Base-by-base conservation (phyloP, 805 yeast species). In the Candida ficus region DNA sequence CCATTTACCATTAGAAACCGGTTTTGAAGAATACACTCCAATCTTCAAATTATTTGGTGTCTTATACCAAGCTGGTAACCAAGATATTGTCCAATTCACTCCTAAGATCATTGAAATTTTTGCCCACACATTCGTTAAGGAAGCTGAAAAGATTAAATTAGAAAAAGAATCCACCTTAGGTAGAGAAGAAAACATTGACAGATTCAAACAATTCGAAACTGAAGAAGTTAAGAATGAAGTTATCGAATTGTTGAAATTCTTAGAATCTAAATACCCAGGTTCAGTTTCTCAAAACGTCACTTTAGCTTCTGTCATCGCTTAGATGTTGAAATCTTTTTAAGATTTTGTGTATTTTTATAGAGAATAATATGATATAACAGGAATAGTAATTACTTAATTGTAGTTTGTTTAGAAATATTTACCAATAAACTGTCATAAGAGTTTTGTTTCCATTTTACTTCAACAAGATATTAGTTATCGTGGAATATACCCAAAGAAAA, bases 11-110 rank as follows among this genome's bases (percentile, higher is more conserved):
- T 75, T 93, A 58, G 76, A 80, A 58, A 79, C 89, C 39, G 97
- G 90, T 3, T 83, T 75, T 48, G 98, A 91, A 68, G 99, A 93
- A 67, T 88, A 93, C 67, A 76, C 80, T 23, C 97, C 98, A 39
- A 83, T 93, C 48, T 84, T 88, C 64, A 79, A 83, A 54, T 70
- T 90, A 49, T 72, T 93, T 42, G 68, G 84, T 58, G 73, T 76
- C 56, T 71, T 91, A 52, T 86, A 83, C 70, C 80, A 78, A 58
- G 62, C 73, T 43, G 75, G 77, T 50, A 73, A 81, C 60, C 71
- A 71, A 33, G 60, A 75, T 20, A 75, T 83, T 31, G 61, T 78
- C 31, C 56, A 61, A 49, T 59, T 74, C 52, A 80, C 85, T 37
- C 78, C 80, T 45, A 69, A 73, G 55, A 66, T 89, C 40, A 73